Percentiles rank a stretch among this genome's conserved stretches.
Evolutionary conservation across 139 green algal genomes (phyloP).

Genomic region (Chlamydomonas sphaeroides): DNA sequence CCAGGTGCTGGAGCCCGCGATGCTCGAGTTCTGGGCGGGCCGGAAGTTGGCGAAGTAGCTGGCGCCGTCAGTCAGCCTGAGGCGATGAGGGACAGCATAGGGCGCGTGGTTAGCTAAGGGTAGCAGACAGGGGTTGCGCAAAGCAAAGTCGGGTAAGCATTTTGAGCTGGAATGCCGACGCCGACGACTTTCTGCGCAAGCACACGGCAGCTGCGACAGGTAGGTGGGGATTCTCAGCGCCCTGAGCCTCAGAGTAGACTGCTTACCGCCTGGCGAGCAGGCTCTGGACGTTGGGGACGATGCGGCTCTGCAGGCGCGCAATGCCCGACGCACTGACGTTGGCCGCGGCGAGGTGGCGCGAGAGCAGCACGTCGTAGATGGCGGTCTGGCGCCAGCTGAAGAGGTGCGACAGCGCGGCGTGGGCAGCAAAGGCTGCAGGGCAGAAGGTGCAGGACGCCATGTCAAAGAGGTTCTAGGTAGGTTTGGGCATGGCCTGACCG

Average conservation of each 20-base stretch:
- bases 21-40: background rate
- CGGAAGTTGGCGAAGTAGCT: background rate
- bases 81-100: too few relatives aligned
- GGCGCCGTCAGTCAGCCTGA: background rate
- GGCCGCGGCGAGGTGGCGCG: background rate
- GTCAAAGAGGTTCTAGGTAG: background rate
- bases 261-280: background rate
- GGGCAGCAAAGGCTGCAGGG: background rate
- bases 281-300: background rate
- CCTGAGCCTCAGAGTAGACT: too few relatives aligned
- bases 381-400: constrained; percentile 18
- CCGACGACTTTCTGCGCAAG: too few relatives aligned
- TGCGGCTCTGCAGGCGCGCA: too few relatives aligned
- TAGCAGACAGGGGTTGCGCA: too few relatives aligned
- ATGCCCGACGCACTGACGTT: background rate
- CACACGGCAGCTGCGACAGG: too few relatives aligned
- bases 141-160: too few relatives aligned
- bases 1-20: background rate
- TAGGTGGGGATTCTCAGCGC: too few relatives aligned
- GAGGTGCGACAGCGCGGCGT: background rate
- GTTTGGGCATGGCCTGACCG: too few relatives aligned
- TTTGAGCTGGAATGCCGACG: too few relatives aligned
- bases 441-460: background rate
- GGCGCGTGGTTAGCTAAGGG: too few relatives aligned
- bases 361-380: background rate